phyloP scores from a whole-genome alignment of 2,329 filamentous ascomycete species.

The Fusarium multiceps region DNA sequence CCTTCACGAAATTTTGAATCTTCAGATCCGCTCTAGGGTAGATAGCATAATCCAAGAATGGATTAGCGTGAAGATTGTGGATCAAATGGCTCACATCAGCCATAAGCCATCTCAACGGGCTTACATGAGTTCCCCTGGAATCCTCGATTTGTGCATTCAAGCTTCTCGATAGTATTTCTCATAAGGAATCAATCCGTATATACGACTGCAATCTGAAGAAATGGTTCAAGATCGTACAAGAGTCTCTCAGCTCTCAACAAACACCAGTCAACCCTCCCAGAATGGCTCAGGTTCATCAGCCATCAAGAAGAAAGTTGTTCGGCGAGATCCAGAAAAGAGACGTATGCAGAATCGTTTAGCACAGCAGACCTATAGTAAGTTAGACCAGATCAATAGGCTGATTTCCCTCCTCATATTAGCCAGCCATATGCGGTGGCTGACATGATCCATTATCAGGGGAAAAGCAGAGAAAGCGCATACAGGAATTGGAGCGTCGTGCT shows the following conservation, averaged over 20 bases:
- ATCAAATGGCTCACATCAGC: slow-evolving; percentile 44
- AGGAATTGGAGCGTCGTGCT: slow-evolving; percentile 44
- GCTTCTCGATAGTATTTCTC: neutral
- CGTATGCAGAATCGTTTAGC: slow-evolving; percentile 46
- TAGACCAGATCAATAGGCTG: neutral
- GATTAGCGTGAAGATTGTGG: slow-evolving; percentile 19
- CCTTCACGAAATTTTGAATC: neutral
- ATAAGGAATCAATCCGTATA: neutral
- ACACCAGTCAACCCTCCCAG: neutral
- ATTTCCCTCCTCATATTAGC: slow-evolving; percentile 1
- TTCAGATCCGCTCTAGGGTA: slow-evolving; percentile 1
- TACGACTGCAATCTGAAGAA: neutral
- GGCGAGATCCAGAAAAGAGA: slow-evolving; percentile 44
- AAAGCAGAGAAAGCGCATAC: slow-evolving; percentile 44
- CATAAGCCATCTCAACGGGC: slow-evolving; percentile 28
- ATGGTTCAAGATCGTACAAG: slow-evolving; percentile 27
- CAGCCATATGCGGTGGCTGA: slow-evolving; percentile 31
- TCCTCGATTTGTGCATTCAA: slow-evolving; percentile 1
- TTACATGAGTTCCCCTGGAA: slow-evolving; percentile 26
- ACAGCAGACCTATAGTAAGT: slow-evolving; percentile 66
- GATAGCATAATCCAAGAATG: neutral
- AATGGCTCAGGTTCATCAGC: slow-evolving; percentile 4
- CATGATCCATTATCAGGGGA: slow-evolving; percentile 44
- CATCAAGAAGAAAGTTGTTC: slow-evolving; percentile 27
- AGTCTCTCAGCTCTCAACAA: neutral